Conservation (phyloP, 1,139 yeast genomes). For the Keqinozyma sinolaborantium region DNA sequence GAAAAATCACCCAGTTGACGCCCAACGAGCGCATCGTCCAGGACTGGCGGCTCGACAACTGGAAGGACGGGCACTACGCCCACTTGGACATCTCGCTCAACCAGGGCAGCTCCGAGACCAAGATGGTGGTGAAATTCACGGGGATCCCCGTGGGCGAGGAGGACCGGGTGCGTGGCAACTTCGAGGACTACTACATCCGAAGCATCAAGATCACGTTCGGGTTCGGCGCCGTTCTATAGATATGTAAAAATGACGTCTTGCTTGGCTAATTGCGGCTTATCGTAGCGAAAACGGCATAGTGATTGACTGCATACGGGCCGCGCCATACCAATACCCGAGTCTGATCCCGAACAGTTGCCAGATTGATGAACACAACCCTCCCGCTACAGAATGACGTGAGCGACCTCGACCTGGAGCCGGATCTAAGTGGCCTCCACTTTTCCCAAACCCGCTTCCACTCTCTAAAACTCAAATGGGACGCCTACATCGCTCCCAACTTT, state of each 20-base stretch:
- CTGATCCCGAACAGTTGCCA: too few relatives aligned
- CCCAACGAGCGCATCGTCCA: constrained; percentile 58
- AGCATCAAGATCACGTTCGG: constrained; percentile 91
- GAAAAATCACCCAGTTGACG: constrained; percentile 61
- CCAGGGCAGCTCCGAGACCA: constrained; percentile 81
- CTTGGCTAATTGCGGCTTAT: too few relatives aligned
- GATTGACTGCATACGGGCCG: too few relatives aligned
- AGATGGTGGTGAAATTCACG: constrained; percentile 69
- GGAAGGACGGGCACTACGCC: constrained; percentile 85
- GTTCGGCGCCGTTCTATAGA: constrained; percentile 74
- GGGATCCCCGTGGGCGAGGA: constrained; percentile 99
- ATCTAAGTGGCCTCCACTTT: constrained; percentile 1
- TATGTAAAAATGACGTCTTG: too few relatives aligned
- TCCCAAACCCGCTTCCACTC: too few relatives aligned
- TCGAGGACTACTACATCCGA: constrained; percentile 83
- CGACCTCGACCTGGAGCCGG: background rate
- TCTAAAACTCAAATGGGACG: background rate
- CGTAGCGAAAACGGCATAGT: too few relatives aligned
- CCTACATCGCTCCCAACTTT: constrained; percentile 2
- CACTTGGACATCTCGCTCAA: constrained; percentile 60
- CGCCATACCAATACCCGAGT: too few relatives aligned
- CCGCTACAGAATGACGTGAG: background rate
- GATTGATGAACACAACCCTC: background rate
- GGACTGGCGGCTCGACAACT: constrained; percentile 83
- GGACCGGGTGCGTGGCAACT: constrained; percentile 79